phyloP scores from a whole-genome alignment of 306 rosid genomes.

The Rosa lucieae region DNA sequence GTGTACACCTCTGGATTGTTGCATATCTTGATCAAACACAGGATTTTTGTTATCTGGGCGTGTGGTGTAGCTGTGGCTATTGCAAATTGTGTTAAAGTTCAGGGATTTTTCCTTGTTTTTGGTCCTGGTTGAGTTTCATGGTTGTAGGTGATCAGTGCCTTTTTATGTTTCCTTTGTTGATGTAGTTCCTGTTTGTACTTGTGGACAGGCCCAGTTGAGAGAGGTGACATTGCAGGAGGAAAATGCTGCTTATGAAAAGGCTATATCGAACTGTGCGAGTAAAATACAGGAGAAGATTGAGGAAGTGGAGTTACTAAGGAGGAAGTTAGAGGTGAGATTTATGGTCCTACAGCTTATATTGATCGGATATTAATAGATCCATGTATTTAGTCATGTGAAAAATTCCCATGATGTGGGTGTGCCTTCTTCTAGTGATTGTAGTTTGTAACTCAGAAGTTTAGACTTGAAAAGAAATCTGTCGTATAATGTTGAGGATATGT shows the following conservation, averaged over 20 bases:
- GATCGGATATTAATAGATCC: too few relatives aligned
- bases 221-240: constrained; percentile 77
- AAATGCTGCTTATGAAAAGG: constrained; percentile 62
- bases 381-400: not conserved
- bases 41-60: not conserved
- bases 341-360: not conserved
- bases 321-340: constrained; percentile 60
- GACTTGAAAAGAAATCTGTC: not conserved
- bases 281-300: constrained; percentile 68
- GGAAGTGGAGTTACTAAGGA: constrained; percentile 51
- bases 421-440: not conserved
- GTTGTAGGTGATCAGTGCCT: not conserved
- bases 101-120: not conserved
- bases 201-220: constrained; percentile 73
- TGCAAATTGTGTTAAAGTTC: not conserved
- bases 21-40: not conserved
- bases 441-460: not conserved
- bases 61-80: not conserved
- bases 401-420: not conserved
- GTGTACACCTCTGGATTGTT: not conserved
- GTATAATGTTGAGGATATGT: not conserved
- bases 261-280: constrained; percentile 57
- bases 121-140: not conserved
- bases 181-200: not conserved
- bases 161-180: not conserved